These are phyloP conservation scores for Suillus paluster DNA, from an alignment of 768 basidiomycete genomes.

Conservation along the genomic window DNA sequence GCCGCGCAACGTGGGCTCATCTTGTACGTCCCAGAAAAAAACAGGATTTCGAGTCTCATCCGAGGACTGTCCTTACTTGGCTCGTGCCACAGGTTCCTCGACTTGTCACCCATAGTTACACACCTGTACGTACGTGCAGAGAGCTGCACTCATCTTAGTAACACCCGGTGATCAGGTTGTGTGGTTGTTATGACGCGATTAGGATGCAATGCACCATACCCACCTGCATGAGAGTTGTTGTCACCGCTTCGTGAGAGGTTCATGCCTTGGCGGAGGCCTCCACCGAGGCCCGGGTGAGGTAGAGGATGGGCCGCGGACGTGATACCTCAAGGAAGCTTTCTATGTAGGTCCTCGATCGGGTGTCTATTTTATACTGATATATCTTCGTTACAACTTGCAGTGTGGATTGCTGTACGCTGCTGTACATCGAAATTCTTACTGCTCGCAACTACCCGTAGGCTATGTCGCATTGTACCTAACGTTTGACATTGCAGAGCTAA, in stretches of 20 bases:
- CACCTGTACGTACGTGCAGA: not conserved
- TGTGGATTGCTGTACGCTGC: too few species aligned
- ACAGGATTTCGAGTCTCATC: not conserved
- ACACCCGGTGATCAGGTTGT: not conserved
- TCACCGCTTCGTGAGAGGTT: not conserved
- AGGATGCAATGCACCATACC: not conserved
- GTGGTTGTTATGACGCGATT: not conserved
- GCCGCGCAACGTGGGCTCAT: too few species aligned
- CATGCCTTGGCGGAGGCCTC: not conserved
- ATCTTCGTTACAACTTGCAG: not conserved
- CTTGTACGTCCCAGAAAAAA: not conserved
- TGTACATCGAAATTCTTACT: not conserved
- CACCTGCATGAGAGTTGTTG: not conserved
- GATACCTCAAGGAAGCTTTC: not conserved
- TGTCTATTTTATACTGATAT: too few species aligned
- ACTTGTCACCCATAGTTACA: not conserved
- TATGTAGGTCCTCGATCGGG: too few species aligned
- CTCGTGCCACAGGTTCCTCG: not conserved
- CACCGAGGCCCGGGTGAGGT: not conserved
- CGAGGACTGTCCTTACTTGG: not conserved
- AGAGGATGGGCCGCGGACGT: not conserved
- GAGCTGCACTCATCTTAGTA: not conserved
- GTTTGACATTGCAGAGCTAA: not conserved
- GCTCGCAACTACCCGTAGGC: not conserved
- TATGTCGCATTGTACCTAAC: not conserved